phyloP scores from a whole-genome alignment of 2,329 filamentous ascomycete species.

The Colletotrichum truncatum region DNA sequence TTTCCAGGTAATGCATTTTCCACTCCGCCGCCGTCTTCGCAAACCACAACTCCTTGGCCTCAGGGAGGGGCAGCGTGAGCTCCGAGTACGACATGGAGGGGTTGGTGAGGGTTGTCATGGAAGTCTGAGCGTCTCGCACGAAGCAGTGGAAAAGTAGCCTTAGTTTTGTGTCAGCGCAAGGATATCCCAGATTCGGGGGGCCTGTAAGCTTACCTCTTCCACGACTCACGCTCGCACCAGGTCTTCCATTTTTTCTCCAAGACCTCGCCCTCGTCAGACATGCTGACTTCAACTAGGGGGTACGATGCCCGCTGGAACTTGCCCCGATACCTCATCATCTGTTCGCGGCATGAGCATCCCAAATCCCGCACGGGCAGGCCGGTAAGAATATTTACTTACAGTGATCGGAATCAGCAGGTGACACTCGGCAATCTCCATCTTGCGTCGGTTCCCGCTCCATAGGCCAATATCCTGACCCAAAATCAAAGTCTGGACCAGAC shows the following conservation, averaged over 20 bases:
- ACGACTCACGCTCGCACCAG: conserved; percentile 73
- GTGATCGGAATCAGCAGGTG: conserved; percentile 55
- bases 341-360: background rate
- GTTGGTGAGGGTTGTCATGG: conserved; percentile 72
- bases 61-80: conserved; percentile 72
- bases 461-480: conserved; percentile 59
- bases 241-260: conserved; percentile 72
- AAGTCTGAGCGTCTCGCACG: conserved; percentile 71
- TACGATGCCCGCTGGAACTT: conserved; percentile 67
- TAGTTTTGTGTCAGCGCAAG: conserved; percentile 17
- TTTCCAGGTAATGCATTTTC: conserved; percentile 66
- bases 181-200: conserved; percentile 1
- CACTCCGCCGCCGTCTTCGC: conserved; percentile 71
- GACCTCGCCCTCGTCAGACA: conserved; percentile 62
- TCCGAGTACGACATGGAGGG: conserved; percentile 76
- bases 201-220: conserved; percentile 60
- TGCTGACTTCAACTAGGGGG: conserved; percentile 57
- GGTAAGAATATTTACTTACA: conserved; percentile 42
- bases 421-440: conserved; percentile 66
- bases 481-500: conserved; percentile 59
- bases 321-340: conserved; percentile 66
- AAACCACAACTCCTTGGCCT: conserved; percentile 70
- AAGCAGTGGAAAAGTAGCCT: conserved; percentile 73
- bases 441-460: conserved; percentile 64
- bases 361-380: background rate